Evolutionary conservation across 805 yeast species (phyloP).

Genomic region (Candida rishiriensis): DNA sequence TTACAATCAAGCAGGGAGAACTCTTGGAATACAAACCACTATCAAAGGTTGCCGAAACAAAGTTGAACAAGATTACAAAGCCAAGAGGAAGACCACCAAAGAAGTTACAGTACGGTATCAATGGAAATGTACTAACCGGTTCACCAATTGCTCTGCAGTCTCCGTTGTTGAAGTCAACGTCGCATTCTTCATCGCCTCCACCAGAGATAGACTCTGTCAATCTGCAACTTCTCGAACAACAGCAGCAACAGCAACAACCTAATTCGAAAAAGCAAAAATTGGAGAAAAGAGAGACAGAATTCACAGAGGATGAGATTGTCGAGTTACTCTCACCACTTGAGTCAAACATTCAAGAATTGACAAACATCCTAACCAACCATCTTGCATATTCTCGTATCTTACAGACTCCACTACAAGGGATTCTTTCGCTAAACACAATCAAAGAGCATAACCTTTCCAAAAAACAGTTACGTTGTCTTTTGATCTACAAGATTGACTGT

Average conservation of each 20-base stretch:
- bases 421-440: conserved; percentile 54
- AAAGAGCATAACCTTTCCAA: conserved; percentile 43
- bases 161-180: not conserved
- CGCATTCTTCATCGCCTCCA: no score
- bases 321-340: conserved; percentile 30
- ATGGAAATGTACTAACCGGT: no score
- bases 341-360: conserved; percentile 44
- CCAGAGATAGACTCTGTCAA: no score
- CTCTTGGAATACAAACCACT: no score
- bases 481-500: conserved; percentile 45
- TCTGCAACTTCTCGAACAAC: not conserved
- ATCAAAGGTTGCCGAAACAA: not conserved
- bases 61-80: conserved; percentile 1
- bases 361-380: conserved; percentile 71
- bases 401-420: conserved; percentile 77
- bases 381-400: conserved; percentile 85
- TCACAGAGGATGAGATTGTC: conserved; percentile 24
- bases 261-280: not conserved
- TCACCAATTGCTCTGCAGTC: no score
- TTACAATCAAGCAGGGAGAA: not conserved
- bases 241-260: not conserved
- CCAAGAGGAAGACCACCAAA: conserved; percentile 12
- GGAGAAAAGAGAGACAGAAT: not conserved
- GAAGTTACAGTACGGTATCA: no score
- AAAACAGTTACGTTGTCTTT: conserved; percentile 40